phyloP scores from a whole-genome alignment of 257 asterid species.

The Rauvolfia tetraphylla region DNA sequence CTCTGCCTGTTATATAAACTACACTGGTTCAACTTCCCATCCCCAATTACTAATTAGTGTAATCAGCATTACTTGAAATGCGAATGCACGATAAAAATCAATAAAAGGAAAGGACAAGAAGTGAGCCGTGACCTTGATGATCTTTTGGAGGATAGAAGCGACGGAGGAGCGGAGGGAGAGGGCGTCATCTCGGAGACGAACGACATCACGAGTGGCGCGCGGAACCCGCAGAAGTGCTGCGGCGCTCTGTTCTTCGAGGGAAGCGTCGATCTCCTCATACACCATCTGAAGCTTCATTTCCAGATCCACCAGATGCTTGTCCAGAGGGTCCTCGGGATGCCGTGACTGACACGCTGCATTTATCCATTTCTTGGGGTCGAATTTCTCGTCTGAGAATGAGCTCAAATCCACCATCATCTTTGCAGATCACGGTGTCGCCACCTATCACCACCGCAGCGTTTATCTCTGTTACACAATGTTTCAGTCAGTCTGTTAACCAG shows the following conservation, averaged over 20 bases:
- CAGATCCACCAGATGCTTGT: constrained; percentile 90
- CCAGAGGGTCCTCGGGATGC: constrained; percentile 85
- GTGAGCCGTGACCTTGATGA: constrained; percentile 54
- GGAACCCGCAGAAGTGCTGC: constrained; percentile 91
- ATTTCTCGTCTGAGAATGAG: constrained; percentile 79
- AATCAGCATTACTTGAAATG: background rate
- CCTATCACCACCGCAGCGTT: constrained; percentile 13
- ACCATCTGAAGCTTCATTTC: constrained; percentile 97
- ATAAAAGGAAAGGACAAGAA: background rate
- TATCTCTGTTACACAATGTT: background rate
- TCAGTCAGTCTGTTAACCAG: background rate
- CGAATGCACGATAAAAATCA: background rate
- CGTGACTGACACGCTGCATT: constrained; percentile 75
- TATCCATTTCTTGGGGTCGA: constrained; percentile 97
- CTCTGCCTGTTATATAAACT: constrained; percentile 46
- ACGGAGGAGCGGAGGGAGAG: constrained; percentile 86
- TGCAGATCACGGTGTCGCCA: constrained; percentile 14
- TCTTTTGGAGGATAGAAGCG: constrained; percentile 67
- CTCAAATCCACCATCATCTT: constrained; percentile 91
- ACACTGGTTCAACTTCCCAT: background rate
- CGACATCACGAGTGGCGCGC: constrained; percentile 84
- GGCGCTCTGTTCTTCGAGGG: constrained; percentile 95
- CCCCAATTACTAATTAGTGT: background rate
- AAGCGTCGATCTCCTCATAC: constrained; percentile 92
- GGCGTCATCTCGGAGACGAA: constrained; percentile 91